Base-by-base conservation (phyloP, 768 basidiomycete species). In the Serendipita sp. region DNA sequence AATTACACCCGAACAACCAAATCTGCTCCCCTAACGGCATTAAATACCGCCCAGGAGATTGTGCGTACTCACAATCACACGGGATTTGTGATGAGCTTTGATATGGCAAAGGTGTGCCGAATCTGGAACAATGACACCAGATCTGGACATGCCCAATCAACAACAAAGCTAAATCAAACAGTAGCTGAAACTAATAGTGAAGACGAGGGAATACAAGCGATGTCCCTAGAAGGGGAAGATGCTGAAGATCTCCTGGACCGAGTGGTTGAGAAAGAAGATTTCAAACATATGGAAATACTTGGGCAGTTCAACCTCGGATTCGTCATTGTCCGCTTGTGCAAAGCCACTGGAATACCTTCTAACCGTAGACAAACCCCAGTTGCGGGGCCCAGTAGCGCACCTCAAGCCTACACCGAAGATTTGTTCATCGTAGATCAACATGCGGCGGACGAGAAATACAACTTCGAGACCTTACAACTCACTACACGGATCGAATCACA, bases 251-350 rank as follows among this genome's bases (percentile, higher is more conserved):
- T 85, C 0, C 82, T 99, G 1, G 81, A 89, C 10, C 82, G 94
- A 15, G 84, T 92, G 38, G 93, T 99, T 32, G 80, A 83, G 47
- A 98, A 98, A 75, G 72, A 74, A 1, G 94, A 99, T 74, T 98
- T 99, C 69, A 79, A 73, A 4, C 68, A 69, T 3, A 98, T 99
- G 96, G 78, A 85, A 0, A 75, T 96, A 11, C 68, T 95, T 47
- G 96, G 96, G 0, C 96, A 99, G 74, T 99, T 97, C 74, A 99
- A 99, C 70, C 80, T 86, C 37, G 94, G 94, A 0, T 99, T 99
- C 74, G 92, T 99, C 73, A 81, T 99, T 65, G 82, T 83, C 2
- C 82, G 94, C 3, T 80, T 88, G 68, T 76, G 77, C 65, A 77
- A 77, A 67, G 58, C 62, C 34, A 56, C 56, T 3, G 32, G 45